A percentile compares a stretch with the other conserved stretches of the same genome.
Evolutionary conservation across 441 rosid species (phyloP).

Genomic region (Aleurites moluccanus): DNA sequence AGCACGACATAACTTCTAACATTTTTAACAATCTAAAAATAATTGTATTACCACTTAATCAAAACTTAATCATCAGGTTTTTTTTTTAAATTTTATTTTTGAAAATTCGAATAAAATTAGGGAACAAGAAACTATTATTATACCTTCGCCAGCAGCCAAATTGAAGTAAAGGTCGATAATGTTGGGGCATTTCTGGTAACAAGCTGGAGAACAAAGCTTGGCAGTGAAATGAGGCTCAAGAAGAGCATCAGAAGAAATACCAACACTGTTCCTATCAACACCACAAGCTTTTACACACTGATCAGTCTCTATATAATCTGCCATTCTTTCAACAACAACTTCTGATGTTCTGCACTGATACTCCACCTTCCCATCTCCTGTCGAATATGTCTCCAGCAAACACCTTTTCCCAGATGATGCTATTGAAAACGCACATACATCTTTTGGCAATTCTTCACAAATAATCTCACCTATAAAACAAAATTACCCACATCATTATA

Average conservation of each 20-base stretch:
- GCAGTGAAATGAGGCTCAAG: slow-evolving; percentile 72
- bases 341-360: slow-evolving; percentile 82
- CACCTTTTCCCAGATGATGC: slow-evolving; percentile 86
- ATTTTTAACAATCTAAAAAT: too few species aligned
- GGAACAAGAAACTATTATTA: not conserved
- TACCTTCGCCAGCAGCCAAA: slow-evolving; percentile 97
- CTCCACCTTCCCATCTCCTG: slow-evolving; percentile 41
- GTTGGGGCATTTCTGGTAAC: slow-evolving; percentile 79
- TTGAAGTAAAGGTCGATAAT: slow-evolving; percentile 91
- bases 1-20: too few species aligned
- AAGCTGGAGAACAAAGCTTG: slow-evolving; percentile 79
- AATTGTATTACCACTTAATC: too few species aligned
- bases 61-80: not conserved
- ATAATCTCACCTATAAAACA: slow-evolving; percentile 48
- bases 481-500: not conserved
- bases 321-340: slow-evolving; percentile 72
- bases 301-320: slow-evolving; percentile 71
- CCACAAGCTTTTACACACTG: slow-evolving; percentile 82
- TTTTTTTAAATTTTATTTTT: not conserved
- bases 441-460: slow-evolving; percentile 70
- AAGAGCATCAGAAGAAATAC: slow-evolving; percentile 88
- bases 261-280: slow-evolving; percentile 69
- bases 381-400: slow-evolving; percentile 55
- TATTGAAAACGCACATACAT: slow-evolving; percentile 69
- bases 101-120: not conserved